Percentiles rank a stretch among this genome's conserved stretches.
phyloP scores from a whole-genome alignment of 345 rosid species.

The Streptanthus diversifolius region DNA sequence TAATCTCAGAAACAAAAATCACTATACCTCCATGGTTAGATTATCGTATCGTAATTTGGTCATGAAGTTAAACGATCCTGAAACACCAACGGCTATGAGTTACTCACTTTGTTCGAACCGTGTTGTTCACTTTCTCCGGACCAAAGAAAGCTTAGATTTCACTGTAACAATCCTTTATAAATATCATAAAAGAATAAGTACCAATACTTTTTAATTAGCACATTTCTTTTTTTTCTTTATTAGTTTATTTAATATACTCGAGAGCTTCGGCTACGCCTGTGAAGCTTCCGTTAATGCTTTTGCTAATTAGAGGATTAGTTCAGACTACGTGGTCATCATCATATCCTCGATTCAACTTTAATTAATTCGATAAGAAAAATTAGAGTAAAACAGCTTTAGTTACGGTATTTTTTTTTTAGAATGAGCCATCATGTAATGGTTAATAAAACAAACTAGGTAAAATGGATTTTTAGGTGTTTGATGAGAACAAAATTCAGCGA shows the following conservation, averaged over 20 bases:
- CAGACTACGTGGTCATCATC: background rate
- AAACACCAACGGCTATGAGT: conserved; percentile 1
- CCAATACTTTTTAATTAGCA: background rate
- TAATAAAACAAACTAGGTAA: background rate
- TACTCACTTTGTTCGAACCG: conserved; percentile 20
- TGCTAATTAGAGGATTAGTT: background rate
- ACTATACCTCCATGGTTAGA: background rate
- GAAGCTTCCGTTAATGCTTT: background rate
- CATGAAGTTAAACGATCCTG: background rate
- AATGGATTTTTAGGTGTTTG: background rate
- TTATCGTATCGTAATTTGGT: background rate
- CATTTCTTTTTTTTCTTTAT: background rate
- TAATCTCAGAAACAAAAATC: background rate
- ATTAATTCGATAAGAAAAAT: background rate
- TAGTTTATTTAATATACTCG: background rate
- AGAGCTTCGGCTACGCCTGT: background rate
- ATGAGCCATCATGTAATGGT: background rate
- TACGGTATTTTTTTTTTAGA: background rate
- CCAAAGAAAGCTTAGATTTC: conserved; percentile 15
- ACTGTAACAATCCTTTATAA: conserved; percentile 1
- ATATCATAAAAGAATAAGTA: background rate
- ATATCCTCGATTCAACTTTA: background rate
- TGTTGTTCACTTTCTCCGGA: conserved; percentile 21
- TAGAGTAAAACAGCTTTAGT: background rate
- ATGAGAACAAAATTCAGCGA: background rate